phyloP scores from a whole-genome alignment of 129 eudicot genomes.

The Chrysanthemum lavandulifolium region DNA sequence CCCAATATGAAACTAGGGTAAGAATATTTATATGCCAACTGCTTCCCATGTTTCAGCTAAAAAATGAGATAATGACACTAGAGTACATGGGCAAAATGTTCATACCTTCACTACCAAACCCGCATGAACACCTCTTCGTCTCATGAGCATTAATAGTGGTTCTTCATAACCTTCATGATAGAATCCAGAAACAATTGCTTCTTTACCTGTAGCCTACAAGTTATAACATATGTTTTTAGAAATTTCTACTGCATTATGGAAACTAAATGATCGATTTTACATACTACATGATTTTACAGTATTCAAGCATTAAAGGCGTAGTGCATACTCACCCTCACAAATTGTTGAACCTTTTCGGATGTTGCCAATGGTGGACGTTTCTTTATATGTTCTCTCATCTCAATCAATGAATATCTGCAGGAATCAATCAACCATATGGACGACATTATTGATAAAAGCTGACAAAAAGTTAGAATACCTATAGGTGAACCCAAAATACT shows the following conservation, averaged over 20 bases:
- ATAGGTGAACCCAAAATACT: background rate
- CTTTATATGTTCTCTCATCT: slow-evolving; percentile 96
- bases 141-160: slow-evolving; percentile 96
- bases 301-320: background rate
- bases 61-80: background rate
- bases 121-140: slow-evolving; percentile 89
- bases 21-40: background rate
- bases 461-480: background rate
- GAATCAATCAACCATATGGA: slow-evolving; percentile 10
- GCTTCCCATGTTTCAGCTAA: slow-evolving; percentile 4
- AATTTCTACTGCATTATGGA: slow-evolving; percentile 10
- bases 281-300: slow-evolving; percentile 6
- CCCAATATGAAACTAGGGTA: background rate
- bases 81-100: background rate
- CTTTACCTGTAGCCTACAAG: slow-evolving; percentile 80
- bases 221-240: slow-evolving; percentile 5
- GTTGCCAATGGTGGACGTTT: slow-evolving; percentile 99
- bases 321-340: slow-evolving; percentile 68
- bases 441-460: slow-evolving; percentile 10
- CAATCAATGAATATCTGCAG: slow-evolving; percentile 76
- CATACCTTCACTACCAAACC: slow-evolving; percentile 95
- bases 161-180: slow-evolving; percentile 99
- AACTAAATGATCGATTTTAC: slow-evolving; percentile 6
- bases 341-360: slow-evolving; percentile 92
- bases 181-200: slow-evolving; percentile 92